Base-by-base conservation (phyloP, 2,329 filamentous ascomycete species). In the Cordyceps militaris region DNA sequence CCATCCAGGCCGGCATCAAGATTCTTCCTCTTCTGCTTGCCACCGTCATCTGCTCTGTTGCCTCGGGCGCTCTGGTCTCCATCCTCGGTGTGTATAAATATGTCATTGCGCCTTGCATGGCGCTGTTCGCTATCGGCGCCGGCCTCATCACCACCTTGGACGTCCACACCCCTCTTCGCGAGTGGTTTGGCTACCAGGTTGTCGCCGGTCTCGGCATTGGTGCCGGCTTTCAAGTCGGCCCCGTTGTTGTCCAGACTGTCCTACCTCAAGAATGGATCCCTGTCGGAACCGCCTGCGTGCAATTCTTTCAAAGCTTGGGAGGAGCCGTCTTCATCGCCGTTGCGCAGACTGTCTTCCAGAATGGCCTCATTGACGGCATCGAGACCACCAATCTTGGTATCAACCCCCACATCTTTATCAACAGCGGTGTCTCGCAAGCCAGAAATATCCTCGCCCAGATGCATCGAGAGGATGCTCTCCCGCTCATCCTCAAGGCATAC, bases 341-440 rank as follows among this genome's bases (percentile, higher is more conserved):
- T 10, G 81, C 81, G 0, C 83, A 89, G 67, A 82, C 84, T 21
- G 77, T 88, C 47, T 88, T 89, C 72, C 79, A 83, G 61, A 87
- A 88, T 64, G 81, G 79, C 0, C 73, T 89, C 19, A 72, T 83
- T 47, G 68, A 75, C 3, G 74, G 79, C 36, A 73, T 90, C 3
- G 61, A 66, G n/a, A 59, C 64, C 2, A 66, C 74, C 59, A 71
- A 75, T 14, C 73, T 77, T 1, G 69, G 70, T n/a, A 66, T 84
- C n/a, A 7, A 79, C 38, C 70, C 77, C 0, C 64, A 66, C 7
- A 64, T 76, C 53, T 79, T 84, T 61, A 75, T 82, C 65, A 74
- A 79, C 64, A 77, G 73, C 51, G 81, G 81, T 56, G 80, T 79
- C 10, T 78, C 76, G 3, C 70, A 81, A 64, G 75, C 82, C 24